These are phyloP conservation scores for Trichoderma oligosporum DNA, from an alignment of 2,329 filamentous ascomycete species.

Conservation along the genomic window DNA sequence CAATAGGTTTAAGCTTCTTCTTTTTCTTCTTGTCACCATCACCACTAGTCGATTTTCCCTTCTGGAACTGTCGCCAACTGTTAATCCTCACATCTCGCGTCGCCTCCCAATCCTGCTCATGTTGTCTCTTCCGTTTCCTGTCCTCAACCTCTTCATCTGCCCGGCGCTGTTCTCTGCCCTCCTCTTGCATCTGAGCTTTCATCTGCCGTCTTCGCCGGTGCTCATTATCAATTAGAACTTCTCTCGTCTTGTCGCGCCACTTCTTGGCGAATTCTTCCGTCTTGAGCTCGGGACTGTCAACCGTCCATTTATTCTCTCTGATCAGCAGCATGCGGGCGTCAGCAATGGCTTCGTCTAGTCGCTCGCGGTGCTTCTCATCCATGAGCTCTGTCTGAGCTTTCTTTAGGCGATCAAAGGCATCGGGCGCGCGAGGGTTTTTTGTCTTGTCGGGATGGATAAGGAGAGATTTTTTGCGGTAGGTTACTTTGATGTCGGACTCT, in stretches of 20 bases:
- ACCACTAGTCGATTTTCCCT: constrained; percentile 58
- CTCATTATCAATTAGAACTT: constrained; percentile 91
- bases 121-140: constrained; percentile 81
- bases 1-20: constrained; percentile 67
- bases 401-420: constrained; percentile 94
- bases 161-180: constrained; percentile 82
- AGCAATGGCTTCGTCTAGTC: constrained; percentile 89
- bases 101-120: constrained; percentile 93
- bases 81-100: constrained; percentile 86
- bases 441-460: constrained; percentile 99
- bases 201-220: constrained; percentile 76
- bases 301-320: constrained; percentile 88
- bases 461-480: constrained; percentile 96
- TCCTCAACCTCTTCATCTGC: constrained; percentile 80
- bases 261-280: constrained; percentile 76
- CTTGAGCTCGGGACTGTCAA: constrained; percentile 82
- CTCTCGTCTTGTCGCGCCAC: constrained; percentile 87
- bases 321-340: constrained; percentile 94
- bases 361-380: constrained; percentile 86
- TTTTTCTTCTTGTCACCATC: constrained; percentile 57
- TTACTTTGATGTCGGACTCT: constrained; percentile 91
- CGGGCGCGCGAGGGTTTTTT: constrained; percentile 81
- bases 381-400: constrained; percentile 89
- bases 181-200: constrained; percentile 94
- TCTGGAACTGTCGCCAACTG: constrained; percentile 91